Evolutionary conservation across 495 filamentous ascomycete genomes (phyloP).

Genomic region (Lasiosphaeris hirsuta): DNA sequence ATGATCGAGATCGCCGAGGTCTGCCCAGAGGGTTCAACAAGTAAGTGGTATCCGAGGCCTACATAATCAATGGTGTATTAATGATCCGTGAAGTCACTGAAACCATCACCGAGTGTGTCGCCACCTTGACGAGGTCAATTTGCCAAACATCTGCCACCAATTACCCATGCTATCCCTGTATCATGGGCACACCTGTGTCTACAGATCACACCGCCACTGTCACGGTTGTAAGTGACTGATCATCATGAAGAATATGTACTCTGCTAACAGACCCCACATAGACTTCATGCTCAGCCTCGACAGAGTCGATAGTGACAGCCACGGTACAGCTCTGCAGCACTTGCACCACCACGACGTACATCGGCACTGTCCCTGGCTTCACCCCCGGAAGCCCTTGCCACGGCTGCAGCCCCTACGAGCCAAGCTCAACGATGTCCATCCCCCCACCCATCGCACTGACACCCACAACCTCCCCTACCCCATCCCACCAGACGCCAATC

Average conservation of each 20-base stretch:
- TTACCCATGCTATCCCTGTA: conserved; percentile 39
- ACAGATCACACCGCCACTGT: conserved; percentile 30
- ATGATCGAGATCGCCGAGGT: conserved; percentile 31
- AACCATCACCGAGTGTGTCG: conserved; percentile 20
- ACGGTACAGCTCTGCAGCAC: conserved; percentile 29
- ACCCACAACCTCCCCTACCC: background rate
- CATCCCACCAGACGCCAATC: too few species aligned
- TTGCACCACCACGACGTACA: conserved; percentile 25
- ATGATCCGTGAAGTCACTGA: conserved; percentile 17
- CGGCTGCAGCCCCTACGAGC: conserved; percentile 20
- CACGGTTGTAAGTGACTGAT: conserved; percentile 23
- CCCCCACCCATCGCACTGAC: background rate
- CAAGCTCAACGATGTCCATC: background rate
- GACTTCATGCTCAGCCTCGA: conserved; percentile 24
- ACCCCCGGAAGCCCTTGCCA: conserved; percentile 30
- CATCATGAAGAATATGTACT: background rate
- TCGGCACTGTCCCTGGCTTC: conserved; percentile 31
- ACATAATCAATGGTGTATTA: background rate
- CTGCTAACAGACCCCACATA: background rate
- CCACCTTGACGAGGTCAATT: conserved; percentile 37
- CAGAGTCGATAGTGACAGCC: conserved; percentile 25
- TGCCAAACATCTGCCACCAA: conserved; percentile 33
- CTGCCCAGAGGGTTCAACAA: conserved; percentile 29
- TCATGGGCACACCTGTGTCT: conserved; percentile 19
- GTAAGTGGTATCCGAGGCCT: conserved; percentile 2